Conservation (phyloP, 2,329 filamentous ascomycete genomes). For the Mycosphaerella arachidis region DNA sequence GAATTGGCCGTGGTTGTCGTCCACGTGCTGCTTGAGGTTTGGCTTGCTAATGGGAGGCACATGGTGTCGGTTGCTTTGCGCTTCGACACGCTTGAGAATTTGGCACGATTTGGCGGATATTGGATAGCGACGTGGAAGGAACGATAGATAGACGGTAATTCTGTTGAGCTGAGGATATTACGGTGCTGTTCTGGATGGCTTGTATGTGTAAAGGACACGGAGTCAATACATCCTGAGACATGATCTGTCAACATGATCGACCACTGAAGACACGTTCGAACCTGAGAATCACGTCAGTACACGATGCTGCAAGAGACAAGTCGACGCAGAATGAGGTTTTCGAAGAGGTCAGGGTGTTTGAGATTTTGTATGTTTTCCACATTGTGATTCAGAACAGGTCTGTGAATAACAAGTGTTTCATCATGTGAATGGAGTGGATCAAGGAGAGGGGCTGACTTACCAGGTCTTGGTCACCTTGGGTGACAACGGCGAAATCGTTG, state of each 20-base stretch:
- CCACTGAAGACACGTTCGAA: not conserved
- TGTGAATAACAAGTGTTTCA: slow-evolving; percentile 27
- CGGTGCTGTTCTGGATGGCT: not conserved
- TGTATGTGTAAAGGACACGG: not conserved
- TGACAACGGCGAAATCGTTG: too few relatives aligned
- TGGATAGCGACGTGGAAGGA: not conserved
- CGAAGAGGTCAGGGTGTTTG: slow-evolving; percentile 11
- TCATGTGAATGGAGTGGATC: slow-evolving; percentile 15
- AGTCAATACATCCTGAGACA: not conserved
- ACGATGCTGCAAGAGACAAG: not conserved
- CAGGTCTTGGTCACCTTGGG: not conserved
- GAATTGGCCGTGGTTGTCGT: not conserved
- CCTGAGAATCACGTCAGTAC: not conserved
- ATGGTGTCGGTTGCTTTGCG: not conserved
- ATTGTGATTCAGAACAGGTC: slow-evolving; percentile 30
- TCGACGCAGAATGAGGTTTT: not conserved
- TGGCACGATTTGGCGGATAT: not conserved
- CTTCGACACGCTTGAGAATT: not conserved
- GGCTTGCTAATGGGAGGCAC: not conserved
- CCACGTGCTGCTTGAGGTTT: not conserved
- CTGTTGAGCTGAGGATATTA: not conserved
- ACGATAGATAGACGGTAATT: not conserved
- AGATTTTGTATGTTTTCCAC: slow-evolving; percentile 21
- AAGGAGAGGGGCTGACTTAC: not conserved
- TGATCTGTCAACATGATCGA: not conserved